Evolutionary conservation across 129 eudicot genomes (phyloP).

Genomic region (Chrysanthemum seticuspe): DNA sequence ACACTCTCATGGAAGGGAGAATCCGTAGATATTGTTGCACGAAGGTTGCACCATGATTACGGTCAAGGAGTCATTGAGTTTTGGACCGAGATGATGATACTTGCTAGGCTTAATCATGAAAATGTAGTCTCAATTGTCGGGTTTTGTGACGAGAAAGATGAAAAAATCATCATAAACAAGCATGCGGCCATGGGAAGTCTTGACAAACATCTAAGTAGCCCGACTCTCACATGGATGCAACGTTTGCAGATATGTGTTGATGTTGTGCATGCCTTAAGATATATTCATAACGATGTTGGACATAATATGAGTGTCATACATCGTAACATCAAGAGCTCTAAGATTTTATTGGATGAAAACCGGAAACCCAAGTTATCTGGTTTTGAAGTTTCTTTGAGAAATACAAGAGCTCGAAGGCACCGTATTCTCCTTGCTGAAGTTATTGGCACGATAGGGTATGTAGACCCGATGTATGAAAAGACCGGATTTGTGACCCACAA

Average conservation of each 20-base stretch:
- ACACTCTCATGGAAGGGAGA: not conserved
- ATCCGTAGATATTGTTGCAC: not conserved
- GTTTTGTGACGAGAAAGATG: slow-evolving; percentile 1
- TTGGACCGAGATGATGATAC: not conserved
- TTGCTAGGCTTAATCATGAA: not conserved
- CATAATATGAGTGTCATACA: not conserved
- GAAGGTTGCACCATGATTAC: not conserved
- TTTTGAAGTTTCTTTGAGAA: not conserved
- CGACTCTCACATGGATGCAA: slow-evolving; percentile 6
- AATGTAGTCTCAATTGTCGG: not conserved
- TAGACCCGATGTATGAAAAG: not conserved
- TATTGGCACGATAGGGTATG: not conserved
- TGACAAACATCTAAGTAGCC: not conserved
- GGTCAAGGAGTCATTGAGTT: slow-evolving; percentile 1
- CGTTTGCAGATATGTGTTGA: slow-evolving; percentile 8
- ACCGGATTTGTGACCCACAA: not conserved
- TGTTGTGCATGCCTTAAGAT: not conserved
- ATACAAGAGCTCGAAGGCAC: not conserved
- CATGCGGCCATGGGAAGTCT: not conserved
- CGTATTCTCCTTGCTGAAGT: not conserved
- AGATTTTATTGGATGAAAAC: not conserved
- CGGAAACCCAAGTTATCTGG: slow-evolving; percentile 8
- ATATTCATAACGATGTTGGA: not conserved
- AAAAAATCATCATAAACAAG: not conserved
- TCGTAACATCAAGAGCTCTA: slow-evolving; percentile 12